phyloP scores from a whole-genome alignment of 2,329 filamentous ascomycete genomes.

The Cercospora citrullina region DNA sequence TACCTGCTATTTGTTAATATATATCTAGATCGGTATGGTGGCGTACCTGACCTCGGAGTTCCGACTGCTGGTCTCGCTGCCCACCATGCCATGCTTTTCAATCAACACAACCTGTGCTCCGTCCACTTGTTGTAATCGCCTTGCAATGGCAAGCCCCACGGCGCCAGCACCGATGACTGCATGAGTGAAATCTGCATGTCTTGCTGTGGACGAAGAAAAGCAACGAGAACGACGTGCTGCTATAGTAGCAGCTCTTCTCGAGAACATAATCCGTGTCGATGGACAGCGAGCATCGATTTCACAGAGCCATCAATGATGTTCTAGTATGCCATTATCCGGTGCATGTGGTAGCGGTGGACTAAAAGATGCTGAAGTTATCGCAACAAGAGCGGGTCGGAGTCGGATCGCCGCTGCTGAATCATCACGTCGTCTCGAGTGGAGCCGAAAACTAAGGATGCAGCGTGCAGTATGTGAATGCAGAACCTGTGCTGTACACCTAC shows the following conservation, averaged over 20 bases:
- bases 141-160: conserved; percentile 77
- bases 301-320: background rate
- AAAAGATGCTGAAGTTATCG: background rate
- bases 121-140: conserved; percentile 64
- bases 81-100: conserved; percentile 72
- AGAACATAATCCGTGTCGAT: conserved; percentile 14
- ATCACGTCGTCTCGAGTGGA: background rate
- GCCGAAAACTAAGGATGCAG: background rate
- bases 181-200: conserved; percentile 62
- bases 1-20: conserved; percentile 54
- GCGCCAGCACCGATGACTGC: conserved; percentile 69
- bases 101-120: conserved; percentile 71
- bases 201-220: conserved; percentile 48
- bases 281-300: background rate
- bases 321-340: background rate
- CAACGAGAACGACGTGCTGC: conserved; percentile 15
- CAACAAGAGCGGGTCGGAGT: background rate
- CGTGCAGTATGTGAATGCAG: background rate
- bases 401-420: conserved; percentile 11
- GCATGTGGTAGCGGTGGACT: background rate
- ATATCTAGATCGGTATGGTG: background rate
- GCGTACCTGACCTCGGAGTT: conserved; percentile 70
- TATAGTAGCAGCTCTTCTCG: background rate
- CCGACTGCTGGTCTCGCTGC: conserved; percentile 83
- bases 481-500: background rate